Evolutionary conservation across 1,284 basidiomycete genomes (phyloP).

Genomic region (Nidula niveotomentosa): DNA sequence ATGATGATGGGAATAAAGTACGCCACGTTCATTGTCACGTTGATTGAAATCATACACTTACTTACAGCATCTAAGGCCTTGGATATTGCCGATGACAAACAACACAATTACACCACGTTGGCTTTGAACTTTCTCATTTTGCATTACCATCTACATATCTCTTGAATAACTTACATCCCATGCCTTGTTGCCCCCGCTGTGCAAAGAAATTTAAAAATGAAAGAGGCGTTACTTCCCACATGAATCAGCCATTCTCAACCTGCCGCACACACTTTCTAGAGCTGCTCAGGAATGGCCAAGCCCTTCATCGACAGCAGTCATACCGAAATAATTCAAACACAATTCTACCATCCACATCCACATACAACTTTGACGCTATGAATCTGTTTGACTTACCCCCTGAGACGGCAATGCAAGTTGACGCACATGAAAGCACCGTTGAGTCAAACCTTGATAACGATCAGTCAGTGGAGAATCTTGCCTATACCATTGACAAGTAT

Average conservation of each 20-base stretch:
- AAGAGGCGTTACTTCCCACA: not conserved
- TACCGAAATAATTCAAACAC: not conserved
- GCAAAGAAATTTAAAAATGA: not conserved
- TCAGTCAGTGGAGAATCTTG: not conserved
- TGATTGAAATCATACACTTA: too few relatives aligned
- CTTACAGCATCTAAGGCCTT: too few relatives aligned
- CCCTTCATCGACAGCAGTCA: too few relatives aligned
- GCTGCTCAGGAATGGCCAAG: not conserved
- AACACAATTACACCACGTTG: too few relatives aligned
- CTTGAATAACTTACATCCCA: too few relatives aligned
- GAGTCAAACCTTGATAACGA: not conserved
- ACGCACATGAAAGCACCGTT: not conserved
- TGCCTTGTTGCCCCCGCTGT: not conserved
- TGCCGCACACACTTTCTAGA: not conserved
- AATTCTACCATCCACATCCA: not conserved
- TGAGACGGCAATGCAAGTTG: not conserved
- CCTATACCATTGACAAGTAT: not conserved
- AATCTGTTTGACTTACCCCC: not conserved
- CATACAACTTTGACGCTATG: not conserved
- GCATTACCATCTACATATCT: too few relatives aligned
- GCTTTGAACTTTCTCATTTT: too few relatives aligned
- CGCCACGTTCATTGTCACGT: too few relatives aligned
- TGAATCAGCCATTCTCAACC: not conserved
- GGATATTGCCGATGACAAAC: too few relatives aligned
- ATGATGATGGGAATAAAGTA: too few relatives aligned